Base-by-base conservation (phyloP, 805 yeast species). In the Ogataea nitratoaversa region DNA sequence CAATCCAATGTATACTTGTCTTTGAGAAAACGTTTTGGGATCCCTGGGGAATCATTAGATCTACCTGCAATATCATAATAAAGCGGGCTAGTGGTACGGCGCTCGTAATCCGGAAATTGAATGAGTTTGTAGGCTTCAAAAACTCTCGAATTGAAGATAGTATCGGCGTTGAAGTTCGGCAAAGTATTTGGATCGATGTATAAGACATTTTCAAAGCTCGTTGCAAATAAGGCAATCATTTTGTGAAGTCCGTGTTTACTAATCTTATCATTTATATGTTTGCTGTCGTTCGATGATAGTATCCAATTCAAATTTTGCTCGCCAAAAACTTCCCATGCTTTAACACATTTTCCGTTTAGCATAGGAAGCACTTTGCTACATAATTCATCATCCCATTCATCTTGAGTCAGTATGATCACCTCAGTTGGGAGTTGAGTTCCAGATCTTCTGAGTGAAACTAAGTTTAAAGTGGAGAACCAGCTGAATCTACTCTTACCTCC, bases 91-190 rank as follows among this genome's bases (percentile, higher is more conserved):
- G 86, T 82, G 8, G 86, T 76, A 42, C 91, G 69, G 54, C 78
- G 73, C 91, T 91, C 84, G 57, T 77, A 84, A 60, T 84, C 95
- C 2, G 90, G 88, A 86, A 90, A 84, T 28, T 73, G 49, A 14
- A 76, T 57, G 44, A 73, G 52, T 39, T 79, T 76, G 37, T 63
- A 57, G n/a, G 65, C 53, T 8, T 44, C 42, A 60, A 72, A 84
- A 2, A 83, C 79, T 38, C 74, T 75, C 13, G 67, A 54, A 5
- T 61, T 60, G 52, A 84, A 80, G 11, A 82, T 53, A 19, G 58
- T 54, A 44, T 76, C 80, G 2, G 87, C 79, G 5, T 76, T 67
- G 50, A 69, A 71, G 3, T 79, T 72, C 0, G 89, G 86, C 36
- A 78, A 67, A 49, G 80, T 78, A 56, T 83, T 90, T 34, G 86